Percentiles rank a stretch among this genome's conserved stretches.
These are phyloP conservation scores for Albizia julibrissin DNA, from an alignment of 306 rosid species.

Conservation along the genomic window DNA sequence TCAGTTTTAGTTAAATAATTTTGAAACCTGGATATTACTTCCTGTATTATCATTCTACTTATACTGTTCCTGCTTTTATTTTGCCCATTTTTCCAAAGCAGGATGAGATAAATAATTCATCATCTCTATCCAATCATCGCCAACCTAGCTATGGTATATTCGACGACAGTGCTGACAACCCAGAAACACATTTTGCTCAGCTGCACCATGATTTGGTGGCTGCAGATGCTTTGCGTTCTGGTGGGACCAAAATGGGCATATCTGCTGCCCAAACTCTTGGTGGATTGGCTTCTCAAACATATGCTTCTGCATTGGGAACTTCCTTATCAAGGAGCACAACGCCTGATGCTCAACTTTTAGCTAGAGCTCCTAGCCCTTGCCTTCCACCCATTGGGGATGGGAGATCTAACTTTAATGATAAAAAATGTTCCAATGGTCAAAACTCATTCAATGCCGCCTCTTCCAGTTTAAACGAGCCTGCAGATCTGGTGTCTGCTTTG, in stretches of 20 bases:
- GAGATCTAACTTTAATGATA: constrained; percentile 58
- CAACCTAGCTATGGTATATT: constrained; percentile 71
- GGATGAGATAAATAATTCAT: constrained; percentile 37
- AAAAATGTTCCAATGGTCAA: constrained; percentile 63
- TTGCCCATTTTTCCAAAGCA: constrained; percentile 17
- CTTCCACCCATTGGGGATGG: constrained; percentile 96
- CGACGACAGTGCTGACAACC: constrained; percentile 58
- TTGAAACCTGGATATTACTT: not conserved
- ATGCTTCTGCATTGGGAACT: constrained; percentile 88
- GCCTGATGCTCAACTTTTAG: constrained; percentile 84
- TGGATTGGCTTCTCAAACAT: constrained; percentile 65
- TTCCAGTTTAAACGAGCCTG: constrained; percentile 62
- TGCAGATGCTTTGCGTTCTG: constrained; percentile 51
- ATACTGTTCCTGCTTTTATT: constrained; percentile 14
- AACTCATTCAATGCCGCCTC: constrained; percentile 64
- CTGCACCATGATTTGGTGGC: constrained; percentile 56
- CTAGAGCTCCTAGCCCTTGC: constrained; percentile 94
- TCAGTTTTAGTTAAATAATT: not conserved
- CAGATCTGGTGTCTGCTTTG: constrained; percentile 74
- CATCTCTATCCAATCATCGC: constrained; percentile 69
- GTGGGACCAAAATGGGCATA: constrained; percentile 60
- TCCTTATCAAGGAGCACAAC: constrained; percentile 88
- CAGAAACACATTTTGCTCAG: constrained; percentile 58
- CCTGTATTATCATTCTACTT: not conserved
- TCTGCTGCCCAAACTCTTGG: constrained; percentile 62